Evolutionary conservation across 352 stramenopile genomes (phyloP).

Genomic region (Pythium periplocum): DNA sequence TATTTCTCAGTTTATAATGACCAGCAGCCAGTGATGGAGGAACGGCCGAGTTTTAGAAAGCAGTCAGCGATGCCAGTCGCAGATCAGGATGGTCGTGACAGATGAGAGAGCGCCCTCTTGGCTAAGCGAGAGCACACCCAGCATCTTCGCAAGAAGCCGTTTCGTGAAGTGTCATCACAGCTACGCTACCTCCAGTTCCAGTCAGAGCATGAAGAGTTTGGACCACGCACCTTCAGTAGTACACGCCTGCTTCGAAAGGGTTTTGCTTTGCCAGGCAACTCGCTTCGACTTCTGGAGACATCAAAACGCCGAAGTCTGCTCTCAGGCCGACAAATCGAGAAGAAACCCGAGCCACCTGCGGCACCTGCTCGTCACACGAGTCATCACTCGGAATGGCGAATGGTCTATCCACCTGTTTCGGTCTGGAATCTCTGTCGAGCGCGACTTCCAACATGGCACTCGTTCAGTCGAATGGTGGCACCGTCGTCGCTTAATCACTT

Average conservation of each 20-base stretch:
- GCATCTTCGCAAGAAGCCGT: background rate
- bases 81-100: background rate
- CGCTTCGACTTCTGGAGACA: background rate
- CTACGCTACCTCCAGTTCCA: constrained; percentile 13
- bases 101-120: constrained; percentile 1
- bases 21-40: no score
- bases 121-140: background rate
- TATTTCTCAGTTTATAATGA: no score
- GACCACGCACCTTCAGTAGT: constrained; percentile 1
- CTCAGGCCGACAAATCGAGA: background rate
- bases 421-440: constrained; percentile 16
- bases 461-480: constrained; percentile 12
- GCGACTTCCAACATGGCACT: constrained; percentile 19
- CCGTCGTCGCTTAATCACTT: constrained; percentile 29
- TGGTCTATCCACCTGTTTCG: constrained; percentile 22
- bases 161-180: constrained; percentile 20
- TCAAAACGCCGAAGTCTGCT: background rate
- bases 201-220: background rate
- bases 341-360: background rate
- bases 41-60: no score
- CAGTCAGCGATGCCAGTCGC: no score
- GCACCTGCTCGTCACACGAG: background rate
- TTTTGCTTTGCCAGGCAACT: background rate
- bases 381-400: constrained; percentile 13
- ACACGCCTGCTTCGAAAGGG: no score